Base-by-base conservation (phyloP, 2,329 filamentous ascomycete species). In the Epichloe scottii region DNA sequence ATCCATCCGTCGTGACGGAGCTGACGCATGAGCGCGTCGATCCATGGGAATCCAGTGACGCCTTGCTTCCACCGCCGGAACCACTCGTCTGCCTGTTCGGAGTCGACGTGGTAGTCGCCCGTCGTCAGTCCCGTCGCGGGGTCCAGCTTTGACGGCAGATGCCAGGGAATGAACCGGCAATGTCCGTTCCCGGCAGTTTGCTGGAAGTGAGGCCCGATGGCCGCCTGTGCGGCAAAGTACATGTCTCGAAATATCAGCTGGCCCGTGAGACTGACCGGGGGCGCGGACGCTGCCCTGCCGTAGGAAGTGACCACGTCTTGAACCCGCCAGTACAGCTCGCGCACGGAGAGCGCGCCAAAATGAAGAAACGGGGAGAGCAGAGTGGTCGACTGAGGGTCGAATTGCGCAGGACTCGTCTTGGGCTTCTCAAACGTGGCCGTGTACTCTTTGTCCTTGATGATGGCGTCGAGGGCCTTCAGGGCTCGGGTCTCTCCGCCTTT, bases 171-270 rank as follows among this genome's bases (percentile, higher is more conserved):
- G 64, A 89, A 89, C n/a, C 85, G 76, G 39, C 79, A 84, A 55
- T 83, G 68, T 0, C 74, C 64, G 59, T 90, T 90, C 37, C 77
- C 76, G 46, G 77, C 69, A 1, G 82, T 83, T 59, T 87, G 84
- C 1, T 68, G 72, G 57, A 87, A 89, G 0, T 69, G 59, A 34
- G 76, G 71, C 0, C 85, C 85, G 1, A 89, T 68, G 0, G 78
- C 74, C 1, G 85, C 84, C 62, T 90, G 85, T 0, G 85, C 85
- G 14, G 78, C 85, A 58, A 90, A 89, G 65, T 89, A 90, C 86
- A 90, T 90, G 62, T 90, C 86, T 15, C 86, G 75, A 63, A 90
- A 90, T 11, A 89, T 70, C 1, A 90, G 66, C 58, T 90, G 86
- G 3, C 86, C 86, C 0, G 76, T 81, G 15, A 90, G 65, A 54